A percentile compares a stretch with the other conserved stretches of the same genome.
These are phyloP conservation scores for Fusarium sp. DNA, from an alignment of 2,329 filamentous ascomycete genomes.

Conservation along the genomic window DNA sequence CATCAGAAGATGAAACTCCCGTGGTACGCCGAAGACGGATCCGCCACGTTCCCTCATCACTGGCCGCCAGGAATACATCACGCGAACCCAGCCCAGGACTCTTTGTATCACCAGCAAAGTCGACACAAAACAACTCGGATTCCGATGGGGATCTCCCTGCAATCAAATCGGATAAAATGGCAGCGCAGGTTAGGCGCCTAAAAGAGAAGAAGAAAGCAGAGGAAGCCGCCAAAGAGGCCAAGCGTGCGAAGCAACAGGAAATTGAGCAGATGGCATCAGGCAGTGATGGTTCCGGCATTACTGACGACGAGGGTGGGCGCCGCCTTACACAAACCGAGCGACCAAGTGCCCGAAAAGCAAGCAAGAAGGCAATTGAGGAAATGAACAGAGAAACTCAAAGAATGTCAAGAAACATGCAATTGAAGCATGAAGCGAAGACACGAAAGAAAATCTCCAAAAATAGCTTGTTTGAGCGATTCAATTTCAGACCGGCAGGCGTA, in stretches of 20 bases:
- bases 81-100: constrained; percentile 58
- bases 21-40: constrained; percentile 55
- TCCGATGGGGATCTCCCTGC: constrained; percentile 61
- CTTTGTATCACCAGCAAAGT: constrained; percentile 59
- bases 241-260: constrained; percentile 52
- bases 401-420: constrained; percentile 87
- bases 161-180: constrained; percentile 69
- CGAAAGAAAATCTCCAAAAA: constrained; percentile 90
- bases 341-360: constrained; percentile 79
- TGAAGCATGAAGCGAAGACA: constrained; percentile 88
- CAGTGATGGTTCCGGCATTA: constrained; percentile 62
- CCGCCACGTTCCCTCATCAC: constrained; percentile 50
- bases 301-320: constrained; percentile 71
- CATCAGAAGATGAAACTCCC: constrained; percentile 56
- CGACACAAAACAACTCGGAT: constrained; percentile 50
- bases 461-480: constrained; percentile 85
- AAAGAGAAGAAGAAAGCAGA: constrained; percentile 74
- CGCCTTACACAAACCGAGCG: constrained; percentile 75
- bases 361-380: constrained; percentile 93
- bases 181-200: constrained; percentile 78
- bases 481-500: constrained; percentile 66
- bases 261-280: constrained; percentile 51
- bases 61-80: constrained; percentile 44
- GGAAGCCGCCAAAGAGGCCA: constrained; percentile 68
- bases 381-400: constrained; percentile 96